These are phyloP conservation scores for Triangularia setosa DNA, from an alignment of 2,329 filamentous ascomycete species.

Conservation along the genomic window DNA sequence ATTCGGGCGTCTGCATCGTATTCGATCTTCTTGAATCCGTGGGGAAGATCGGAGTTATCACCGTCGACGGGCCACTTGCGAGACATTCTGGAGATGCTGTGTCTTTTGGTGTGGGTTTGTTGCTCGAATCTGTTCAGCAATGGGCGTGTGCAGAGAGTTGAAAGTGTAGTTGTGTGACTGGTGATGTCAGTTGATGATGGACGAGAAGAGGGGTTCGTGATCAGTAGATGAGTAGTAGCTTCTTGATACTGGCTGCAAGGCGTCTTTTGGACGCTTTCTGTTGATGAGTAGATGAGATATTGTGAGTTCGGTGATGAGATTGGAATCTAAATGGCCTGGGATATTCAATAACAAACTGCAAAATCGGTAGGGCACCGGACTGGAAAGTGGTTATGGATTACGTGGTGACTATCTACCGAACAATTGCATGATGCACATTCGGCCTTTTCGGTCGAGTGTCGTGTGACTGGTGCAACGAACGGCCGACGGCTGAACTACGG, in stretches of 20 bases:
- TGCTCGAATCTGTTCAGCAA: neutral
- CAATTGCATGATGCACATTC: neutral
- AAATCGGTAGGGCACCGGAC: neutral
- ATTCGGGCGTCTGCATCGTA: neutral
- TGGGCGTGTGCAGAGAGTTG: neutral
- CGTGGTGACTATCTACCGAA: neutral
- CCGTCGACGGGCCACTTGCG: slow-evolving; percentile 2
- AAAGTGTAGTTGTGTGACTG: neutral
- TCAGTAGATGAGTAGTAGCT: neutral
- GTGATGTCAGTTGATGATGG: neutral
- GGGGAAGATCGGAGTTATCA: slow-evolving; percentile 1
- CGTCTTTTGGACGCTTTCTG: neutral
- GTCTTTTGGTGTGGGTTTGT: neutral
- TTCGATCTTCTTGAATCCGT: neutral
- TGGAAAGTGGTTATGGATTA: neutral
- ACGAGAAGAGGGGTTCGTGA: neutral
- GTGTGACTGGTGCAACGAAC: neutral
- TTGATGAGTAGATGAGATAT: neutral
- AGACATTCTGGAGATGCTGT: neutral
- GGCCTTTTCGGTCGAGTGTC: neutral
- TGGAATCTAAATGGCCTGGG: neutral
- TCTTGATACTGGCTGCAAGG: neutral
- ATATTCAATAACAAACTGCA: neutral
- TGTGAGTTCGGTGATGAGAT: too few species aligned
- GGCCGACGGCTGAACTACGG: neutral